These are phyloP conservation scores for sorghum (Sorghum bicolor) DNA, from an alignment of 176 grass and related monocot genomes.

Conservation along the genomic window Sorghum_bicolor_NCBIv3 NC_012870.2:56513501-56514000, in stretches of 20 bases:
- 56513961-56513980: conserved; percentile 38
- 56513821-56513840: conserved; percentile 50
- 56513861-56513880: conserved; percentile 53
- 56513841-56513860: conserved; percentile 54
- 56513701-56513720: conserved; percentile 53
- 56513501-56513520: conserved; percentile 68
- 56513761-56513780: conserved; percentile 58
- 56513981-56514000: conserved; percentile 64
- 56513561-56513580: conserved; percentile 34
- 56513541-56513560: conserved; percentile 27
- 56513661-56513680: background rate
- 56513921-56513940: background rate
- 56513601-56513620: background rate
- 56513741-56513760: conserved; percentile 59
- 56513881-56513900: conserved; percentile 27
- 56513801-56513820: conserved; percentile 62
- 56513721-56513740: conserved; percentile 60
- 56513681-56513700: background rate
- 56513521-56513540: conserved; percentile 56
- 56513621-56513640: background rate
- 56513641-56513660: background rate
- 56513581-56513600: conserved; percentile 41
- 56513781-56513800: conserved; percentile 60
- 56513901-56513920: background rate
- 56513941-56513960: background rate